phyloP scores from a whole-genome alignment of 306 rosid genomes.

The Abrus pulchellus region DNA sequence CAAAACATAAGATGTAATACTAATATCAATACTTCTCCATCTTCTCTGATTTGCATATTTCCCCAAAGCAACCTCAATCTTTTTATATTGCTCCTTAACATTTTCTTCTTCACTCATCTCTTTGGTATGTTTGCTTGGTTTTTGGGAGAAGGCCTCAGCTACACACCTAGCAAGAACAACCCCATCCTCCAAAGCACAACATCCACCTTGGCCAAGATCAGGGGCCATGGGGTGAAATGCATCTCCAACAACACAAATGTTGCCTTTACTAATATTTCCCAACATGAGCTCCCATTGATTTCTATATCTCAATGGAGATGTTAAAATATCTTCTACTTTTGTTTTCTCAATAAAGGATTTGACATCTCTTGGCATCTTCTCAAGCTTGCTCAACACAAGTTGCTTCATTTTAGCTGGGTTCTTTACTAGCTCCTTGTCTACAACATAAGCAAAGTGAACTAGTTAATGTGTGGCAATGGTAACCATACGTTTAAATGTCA shows the following conservation, averaged over 20 bases:
- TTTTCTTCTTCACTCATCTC: slow-evolving; percentile 12
- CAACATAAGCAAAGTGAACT: neutral
- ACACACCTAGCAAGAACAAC: slow-evolving; percentile 69
- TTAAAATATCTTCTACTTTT: slow-evolving; percentile 37
- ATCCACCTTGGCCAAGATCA: slow-evolving; percentile 70
- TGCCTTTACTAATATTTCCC: slow-evolving; percentile 68
- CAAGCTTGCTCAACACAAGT: slow-evolving; percentile 59
- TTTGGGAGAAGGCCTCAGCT: slow-evolving; percentile 54
- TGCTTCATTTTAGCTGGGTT: slow-evolving; percentile 55
- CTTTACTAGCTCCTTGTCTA: slow-evolving; percentile 55
- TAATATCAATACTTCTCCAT: slow-evolving; percentile 68
- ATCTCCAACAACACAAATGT: slow-evolving; percentile 73
- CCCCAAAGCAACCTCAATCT: slow-evolving; percentile 57
- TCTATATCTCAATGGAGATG: slow-evolving; percentile 59
- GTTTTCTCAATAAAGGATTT: slow-evolving; percentile 55
- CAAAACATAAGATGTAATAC: slow-evolving; percentile 53
- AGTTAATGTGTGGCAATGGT: neutral
- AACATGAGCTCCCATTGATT: slow-evolving; percentile 65
- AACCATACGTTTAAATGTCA: neutral
- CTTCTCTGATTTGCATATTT: slow-evolving; percentile 66
- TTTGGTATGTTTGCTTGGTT: neutral
- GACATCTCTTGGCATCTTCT: slow-evolving; percentile 52
- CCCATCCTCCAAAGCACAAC: slow-evolving; percentile 67
- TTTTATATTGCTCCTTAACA: slow-evolving; percentile 45
- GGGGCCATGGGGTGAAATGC: slow-evolving; percentile 73